phyloP scores from a whole-genome alignment of 176 grass and related monocot species.

The Alopecurus myosuroides region DNA sequence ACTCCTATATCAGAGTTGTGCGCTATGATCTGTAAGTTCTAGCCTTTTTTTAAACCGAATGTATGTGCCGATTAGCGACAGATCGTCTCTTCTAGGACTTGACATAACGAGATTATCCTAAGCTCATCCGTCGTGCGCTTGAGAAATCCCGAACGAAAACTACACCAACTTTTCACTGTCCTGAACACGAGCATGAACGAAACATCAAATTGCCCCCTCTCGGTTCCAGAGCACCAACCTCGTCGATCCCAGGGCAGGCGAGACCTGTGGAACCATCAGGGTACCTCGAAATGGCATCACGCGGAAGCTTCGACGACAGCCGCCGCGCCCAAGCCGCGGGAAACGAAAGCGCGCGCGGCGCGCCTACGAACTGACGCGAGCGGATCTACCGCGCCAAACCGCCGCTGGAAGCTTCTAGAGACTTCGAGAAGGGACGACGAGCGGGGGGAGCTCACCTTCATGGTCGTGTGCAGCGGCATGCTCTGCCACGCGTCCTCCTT shows the following conservation, averaged over 20 bases:
- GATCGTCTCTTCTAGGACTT: neutral
- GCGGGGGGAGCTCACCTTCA: constrained; percentile 30
- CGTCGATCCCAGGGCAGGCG: neutral
- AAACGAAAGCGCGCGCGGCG: neutral
- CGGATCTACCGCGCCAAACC: neutral
- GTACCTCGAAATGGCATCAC: neutral
- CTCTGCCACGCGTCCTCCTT: neutral
- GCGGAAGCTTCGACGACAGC: neutral
- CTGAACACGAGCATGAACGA: neutral
- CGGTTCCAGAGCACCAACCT: neutral
- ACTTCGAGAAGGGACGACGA: neutral
- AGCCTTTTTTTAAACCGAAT: neutral
- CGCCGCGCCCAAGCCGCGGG: neutral
- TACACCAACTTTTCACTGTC: neutral
- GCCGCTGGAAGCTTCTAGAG: neutral
- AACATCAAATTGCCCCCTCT: neutral
- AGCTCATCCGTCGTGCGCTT: neutral
- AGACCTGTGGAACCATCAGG: neutral
- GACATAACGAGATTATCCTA: neutral
- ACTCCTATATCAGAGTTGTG: neutral
- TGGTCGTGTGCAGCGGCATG: neutral
- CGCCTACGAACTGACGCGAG: neutral
- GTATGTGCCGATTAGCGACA: neutral
- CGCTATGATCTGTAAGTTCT: neutral
- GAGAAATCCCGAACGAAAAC: neutral